Evolutionary conservation across 495 filamentous ascomycete genomes (phyloP), one percentile per base, ranked within the genome.

Genomic region (Neurospora sp.): DNA sequence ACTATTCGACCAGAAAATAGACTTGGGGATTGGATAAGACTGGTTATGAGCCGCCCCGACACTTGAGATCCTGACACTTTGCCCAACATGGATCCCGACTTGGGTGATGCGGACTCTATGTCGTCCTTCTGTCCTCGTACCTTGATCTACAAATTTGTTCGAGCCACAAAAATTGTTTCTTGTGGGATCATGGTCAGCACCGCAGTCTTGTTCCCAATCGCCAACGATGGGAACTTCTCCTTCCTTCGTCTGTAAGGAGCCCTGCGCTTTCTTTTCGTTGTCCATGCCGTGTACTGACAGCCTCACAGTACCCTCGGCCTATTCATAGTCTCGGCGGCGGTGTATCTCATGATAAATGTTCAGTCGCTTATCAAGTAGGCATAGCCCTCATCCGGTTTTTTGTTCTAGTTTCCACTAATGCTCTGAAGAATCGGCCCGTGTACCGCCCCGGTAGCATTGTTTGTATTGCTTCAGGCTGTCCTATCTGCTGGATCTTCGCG

Each of bases 131-230:
- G 20, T 53, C 20, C 45, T 22, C 20, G 7, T 22, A 10, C 45
- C 9, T 27, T 53, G 20, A 20, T 53, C 45, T 20, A 6, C 45
- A 53, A 10, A 0, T 12, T 53, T n/a, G 71, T 68, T 27, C 69
- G 42, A 73, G 42, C 69, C 40, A 39, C 47, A 71, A 82, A 78
- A 47, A 76, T 81, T 31, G 2, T 80, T 18, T 78, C 81, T 27
- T 74, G 72, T 31, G 81, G 79, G 3, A 27, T 75, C 39, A 83
- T 84, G 82, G 74, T 81, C 70, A 78, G 77, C 37, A 72, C 79
- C 8, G 81, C 79, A n/a, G 69, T 82, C 68, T 27, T 80, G 12
- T 77, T 79, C 70, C 77, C 80, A 16, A 74, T 77, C 5, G 73
- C 78, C 14, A 75, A 75, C 18, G 65, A 61, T 20, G 76, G 75